A percentile compares a stretch with the other conserved stretches of the same genome.
phyloP scores from a whole-genome alignment of 371 early-diverging fungal genomes.

The Rhizomucor pusillus region DNA sequence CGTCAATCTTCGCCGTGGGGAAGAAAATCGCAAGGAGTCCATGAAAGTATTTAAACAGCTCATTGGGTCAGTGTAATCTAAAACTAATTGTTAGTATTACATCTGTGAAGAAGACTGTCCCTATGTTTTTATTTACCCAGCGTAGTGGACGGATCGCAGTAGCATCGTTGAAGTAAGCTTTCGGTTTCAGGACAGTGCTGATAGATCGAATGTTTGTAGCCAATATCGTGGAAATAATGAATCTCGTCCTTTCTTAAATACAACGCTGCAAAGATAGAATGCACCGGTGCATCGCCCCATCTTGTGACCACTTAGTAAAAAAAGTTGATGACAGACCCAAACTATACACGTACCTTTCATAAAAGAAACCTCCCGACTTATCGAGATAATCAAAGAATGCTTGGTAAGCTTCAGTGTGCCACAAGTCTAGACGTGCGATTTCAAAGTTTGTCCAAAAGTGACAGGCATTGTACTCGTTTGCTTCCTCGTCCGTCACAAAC shows the following conservation, averaged over 20 bases:
- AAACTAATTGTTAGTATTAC: neutral
- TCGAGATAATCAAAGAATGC: conserved; percentile 49
- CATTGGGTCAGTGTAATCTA: conserved; percentile 36
- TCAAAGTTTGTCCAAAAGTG: conserved; percentile 95
- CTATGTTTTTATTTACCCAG: conserved; percentile 17
- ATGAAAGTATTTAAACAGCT: conserved; percentile 35
- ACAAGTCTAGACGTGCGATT: conserved; percentile 83
- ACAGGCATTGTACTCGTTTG: conserved; percentile 56
- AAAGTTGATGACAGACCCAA: neutral
- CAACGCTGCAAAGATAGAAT: conserved; percentile 78
- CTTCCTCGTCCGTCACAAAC: conserved; percentile 35
- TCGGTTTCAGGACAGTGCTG: conserved; percentile 66
- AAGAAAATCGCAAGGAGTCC: conserved; percentile 18
- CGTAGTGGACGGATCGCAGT: conserved; percentile 30
- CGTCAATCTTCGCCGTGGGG: conserved; percentile 15
- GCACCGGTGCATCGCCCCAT: conserved; percentile 98
- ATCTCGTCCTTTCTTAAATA: conserved; percentile 65
- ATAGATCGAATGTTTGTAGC: conserved; percentile 71
- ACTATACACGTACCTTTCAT: conserved; percentile 24
- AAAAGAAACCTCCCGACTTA: conserved; percentile 70
- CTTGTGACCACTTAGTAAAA: conserved; percentile 10
- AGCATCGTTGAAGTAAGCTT: conserved; percentile 19
- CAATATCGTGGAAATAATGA: conserved; percentile 90
- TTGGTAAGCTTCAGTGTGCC: conserved; percentile 60
- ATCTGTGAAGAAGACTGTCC: neutral